Base-by-base conservation (phyloP, 495 filamentous ascomycete species). In the Lasiosphaeris hirsuta region DNA sequence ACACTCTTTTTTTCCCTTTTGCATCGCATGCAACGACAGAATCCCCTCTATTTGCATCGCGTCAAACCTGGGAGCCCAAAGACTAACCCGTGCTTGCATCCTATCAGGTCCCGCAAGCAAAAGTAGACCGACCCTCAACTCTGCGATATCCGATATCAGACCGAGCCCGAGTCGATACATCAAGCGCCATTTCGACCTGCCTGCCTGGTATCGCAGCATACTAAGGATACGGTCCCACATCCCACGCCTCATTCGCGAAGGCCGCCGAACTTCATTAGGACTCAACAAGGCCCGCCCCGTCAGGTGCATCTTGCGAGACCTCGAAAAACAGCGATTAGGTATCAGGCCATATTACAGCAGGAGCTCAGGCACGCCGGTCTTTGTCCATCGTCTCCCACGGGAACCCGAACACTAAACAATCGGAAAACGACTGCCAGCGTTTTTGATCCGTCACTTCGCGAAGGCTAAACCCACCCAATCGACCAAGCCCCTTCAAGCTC, bases 391-490 rank as follows among this genome's bases (percentile, higher is more conserved):
- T 8, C 35, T 54, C 10, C 51, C 18, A 10, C 23, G 10, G 15
- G 51, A 44, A 30, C 23, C 23, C 2, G 23, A 30, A 30, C 2
- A 30, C 23, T 5, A 30, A 30, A 30, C n/a, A 30, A 30, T 30
- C 23, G 23, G 23, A 30, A 30, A 30, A 30, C 23, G 23, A 30
- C 23, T 30, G 23, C 23, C 5, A 7, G 10, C 39, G 11, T 3
- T 43, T 36, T 42, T 11, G 40, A 54, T 44, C 23, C 13, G 19
- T 54, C 51, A 44, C 40, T 34, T 54, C n/a, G 39, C 41, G 51
- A 30, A 30, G 23, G 23, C 23, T 2, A 2, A 30, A 30, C 2
- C 23, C 2, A 30, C 23, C 23, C 23, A 2, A 30, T 5, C 23
- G 23, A 30, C 23, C 23, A 30, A 30, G 23, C 23, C 23, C 23